Percentiles rank a stretch among this genome's conserved stretches.
phyloP scores from a whole-genome alignment of 306 rosid species.

The Inga leiocalycina region DNA sequence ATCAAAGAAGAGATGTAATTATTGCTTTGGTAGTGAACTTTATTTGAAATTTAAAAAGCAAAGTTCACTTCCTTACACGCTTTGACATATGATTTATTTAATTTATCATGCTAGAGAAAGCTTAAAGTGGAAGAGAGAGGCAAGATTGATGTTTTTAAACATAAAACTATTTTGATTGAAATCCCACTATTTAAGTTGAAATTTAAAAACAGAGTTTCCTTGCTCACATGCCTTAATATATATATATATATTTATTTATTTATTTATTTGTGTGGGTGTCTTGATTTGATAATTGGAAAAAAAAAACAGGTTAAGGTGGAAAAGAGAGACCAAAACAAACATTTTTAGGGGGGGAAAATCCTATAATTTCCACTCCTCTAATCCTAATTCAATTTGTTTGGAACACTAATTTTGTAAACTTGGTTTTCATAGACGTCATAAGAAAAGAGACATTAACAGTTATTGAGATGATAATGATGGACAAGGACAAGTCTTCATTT shows the following conservation, averaged over 20 bases:
- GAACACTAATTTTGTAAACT: neutral
- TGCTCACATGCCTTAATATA: too few relatives aligned
- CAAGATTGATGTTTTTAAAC: neutral
- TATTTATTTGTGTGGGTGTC: too few relatives aligned
- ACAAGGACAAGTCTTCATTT: neutral
- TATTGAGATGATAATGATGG: constrained; percentile 1
- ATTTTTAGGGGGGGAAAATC: too few relatives aligned
- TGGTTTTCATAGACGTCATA: neutral
- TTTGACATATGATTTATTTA: neutral
- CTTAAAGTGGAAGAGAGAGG: constrained; percentile 8
- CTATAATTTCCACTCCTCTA: neutral
- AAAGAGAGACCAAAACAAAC: neutral
- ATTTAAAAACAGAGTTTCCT: too few relatives aligned
- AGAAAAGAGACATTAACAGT: constrained; percentile 10
- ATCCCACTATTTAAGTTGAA: too few relatives aligned
- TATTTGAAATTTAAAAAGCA: neutral
- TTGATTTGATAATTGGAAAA: too few relatives aligned
- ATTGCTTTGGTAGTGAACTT: neutral
- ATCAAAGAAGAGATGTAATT: neutral
- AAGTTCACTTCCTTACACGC: neutral
- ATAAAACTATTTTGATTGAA: too few relatives aligned
- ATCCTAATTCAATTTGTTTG: neutral
- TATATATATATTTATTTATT: too few relatives aligned
- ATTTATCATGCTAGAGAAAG: neutral
- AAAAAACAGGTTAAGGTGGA: neutral